Evolutionary conservation across 2,329 filamentous ascomycete genomes (phyloP).

Genomic region (Calycina herbarum): DNA sequence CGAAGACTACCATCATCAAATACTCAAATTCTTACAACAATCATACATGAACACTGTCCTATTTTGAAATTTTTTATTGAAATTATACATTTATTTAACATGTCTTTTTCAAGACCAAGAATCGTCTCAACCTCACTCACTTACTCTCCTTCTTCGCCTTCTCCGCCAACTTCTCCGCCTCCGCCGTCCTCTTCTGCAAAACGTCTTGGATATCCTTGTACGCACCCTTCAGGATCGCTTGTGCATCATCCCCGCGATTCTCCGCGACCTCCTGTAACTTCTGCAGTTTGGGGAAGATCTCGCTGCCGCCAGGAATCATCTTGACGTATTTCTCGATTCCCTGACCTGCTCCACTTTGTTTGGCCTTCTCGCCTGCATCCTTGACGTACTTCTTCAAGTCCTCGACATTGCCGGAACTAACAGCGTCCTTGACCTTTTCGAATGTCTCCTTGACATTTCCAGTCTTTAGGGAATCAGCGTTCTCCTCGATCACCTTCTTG

Average conservation of each 20-base stretch:
- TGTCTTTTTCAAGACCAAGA: too few species aligned
- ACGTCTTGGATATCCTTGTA: constrained; percentile 66
- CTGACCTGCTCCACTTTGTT: constrained; percentile 45
- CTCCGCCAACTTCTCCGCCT: constrained; percentile 59
- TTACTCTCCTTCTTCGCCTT: constrained; percentile 42
- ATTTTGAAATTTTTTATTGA: too few species aligned
- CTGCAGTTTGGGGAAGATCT: constrained; percentile 65
- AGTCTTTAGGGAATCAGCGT: constrained; percentile 65
- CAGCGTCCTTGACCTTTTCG: constrained; percentile 59
- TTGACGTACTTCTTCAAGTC: constrained; percentile 63
- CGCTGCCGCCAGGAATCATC: constrained; percentile 62
- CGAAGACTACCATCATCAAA: too few species aligned
- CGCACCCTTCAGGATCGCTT: constrained; percentile 68
- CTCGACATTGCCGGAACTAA: constrained; percentile 59
- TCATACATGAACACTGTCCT: too few species aligned
- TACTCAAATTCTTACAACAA: too few species aligned
- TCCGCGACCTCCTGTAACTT: constrained; percentile 64
- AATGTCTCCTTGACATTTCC: constrained; percentile 66
- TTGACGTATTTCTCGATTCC: constrained; percentile 58
- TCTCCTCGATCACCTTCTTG: constrained; percentile 71
- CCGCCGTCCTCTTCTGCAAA: constrained; percentile 57
- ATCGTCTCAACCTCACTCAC: background rate
- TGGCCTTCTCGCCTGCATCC: constrained; percentile 57
- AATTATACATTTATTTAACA: too few species aligned
- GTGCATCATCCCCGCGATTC: constrained; percentile 68